Percentiles rank a stretch among this genome's conserved stretches.
These are phyloP conservation scores for Scenedesmus sp. DNA, from an alignment of 163 green algal genomes.

Conservation along the genomic window DNA sequence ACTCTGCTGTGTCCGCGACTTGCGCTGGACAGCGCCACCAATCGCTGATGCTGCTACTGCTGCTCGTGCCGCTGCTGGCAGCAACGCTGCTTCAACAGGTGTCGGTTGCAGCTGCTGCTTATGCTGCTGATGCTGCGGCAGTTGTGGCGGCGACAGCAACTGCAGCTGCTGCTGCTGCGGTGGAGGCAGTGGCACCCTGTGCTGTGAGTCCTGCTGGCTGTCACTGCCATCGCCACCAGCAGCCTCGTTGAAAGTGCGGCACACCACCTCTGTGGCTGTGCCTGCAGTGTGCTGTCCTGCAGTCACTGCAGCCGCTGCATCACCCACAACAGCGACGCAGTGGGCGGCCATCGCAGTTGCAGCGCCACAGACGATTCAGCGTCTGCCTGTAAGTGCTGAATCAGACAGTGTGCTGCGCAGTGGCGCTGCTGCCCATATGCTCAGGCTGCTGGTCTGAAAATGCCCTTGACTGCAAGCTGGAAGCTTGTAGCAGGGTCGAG, in stretches of 20 bases:
- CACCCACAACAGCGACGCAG: not conserved
- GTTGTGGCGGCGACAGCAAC: too few species aligned
- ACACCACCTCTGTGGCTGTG: not conserved
- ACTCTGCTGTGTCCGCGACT: not conserved
- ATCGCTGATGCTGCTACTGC: not conserved
- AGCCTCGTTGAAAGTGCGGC: not conserved
- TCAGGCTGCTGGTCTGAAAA: too few species aligned
- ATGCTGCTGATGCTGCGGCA: too few species aligned
- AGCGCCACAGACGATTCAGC: not conserved
- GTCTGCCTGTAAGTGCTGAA: too few species aligned
- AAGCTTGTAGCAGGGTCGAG: too few species aligned
- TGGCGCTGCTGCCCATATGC: too few species aligned
- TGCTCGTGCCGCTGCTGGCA: not conserved
- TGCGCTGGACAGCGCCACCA: not conserved
- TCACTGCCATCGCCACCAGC: not conserved
- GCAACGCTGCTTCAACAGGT: conserved; percentile 2
- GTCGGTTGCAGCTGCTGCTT: too few species aligned
- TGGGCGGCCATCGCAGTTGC: not conserved
- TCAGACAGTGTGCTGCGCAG: not conserved
- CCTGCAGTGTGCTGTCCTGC: not conserved
- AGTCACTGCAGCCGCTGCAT: not conserved
- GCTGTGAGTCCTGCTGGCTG: not conserved
- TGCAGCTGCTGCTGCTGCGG: not conserved
- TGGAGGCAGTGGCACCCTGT: not conserved
- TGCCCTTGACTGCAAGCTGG: too few species aligned